Evolutionary conservation across 148 eudicot genomes (phyloP), one percentile per base, ranked within the genome.

Genomic region (Nyssa sinensis): DNA sequence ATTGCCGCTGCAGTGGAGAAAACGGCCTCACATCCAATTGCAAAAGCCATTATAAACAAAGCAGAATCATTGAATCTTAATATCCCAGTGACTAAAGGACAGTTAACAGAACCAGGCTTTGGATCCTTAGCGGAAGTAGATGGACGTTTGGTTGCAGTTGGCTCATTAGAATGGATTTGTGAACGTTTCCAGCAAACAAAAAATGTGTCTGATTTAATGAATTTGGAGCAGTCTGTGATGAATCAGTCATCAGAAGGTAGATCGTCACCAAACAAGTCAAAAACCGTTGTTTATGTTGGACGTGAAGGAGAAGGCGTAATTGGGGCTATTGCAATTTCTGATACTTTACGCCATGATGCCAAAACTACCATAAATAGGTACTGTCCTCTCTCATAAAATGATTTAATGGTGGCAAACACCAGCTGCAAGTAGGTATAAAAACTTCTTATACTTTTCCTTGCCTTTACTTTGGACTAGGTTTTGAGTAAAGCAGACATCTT

Each of bases 1-100:
- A 73, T 94, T 80, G 97, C 98, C 78, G 98, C 98, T 82, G 97
- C 98, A 55, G 97, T 94, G 81, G 98, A 94, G 79, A 92, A 85
- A 85, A 94, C 96, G 66, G 91, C 96, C 62, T 89, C 92, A 63
- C 98, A 92, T 81, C 98, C 98, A 30, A 86, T 94, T 73, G 98
- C 98, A 70, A 92, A 77, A 66, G 98, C 97, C 32, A 92, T 94
- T 78, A 72, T 89, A 72, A 83, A 79, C 55, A 86, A 89, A 86
- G 97, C 98, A 25, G 91, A 92, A 77, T 87, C 91, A 67, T 53
- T 80, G 69, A 80, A 84, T 63, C 80, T 92, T 73, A 77, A 66
- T 59, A 87, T 89, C 76, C 96, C 98, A 23, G 69, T 55, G 63
- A 87, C 98, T 37, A 83, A 73, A 66, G 87, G 97, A 44, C 98